Conservation (phyloP, 768 basidiomycete genomes). For the Xanthoconium purpureum region DNA sequence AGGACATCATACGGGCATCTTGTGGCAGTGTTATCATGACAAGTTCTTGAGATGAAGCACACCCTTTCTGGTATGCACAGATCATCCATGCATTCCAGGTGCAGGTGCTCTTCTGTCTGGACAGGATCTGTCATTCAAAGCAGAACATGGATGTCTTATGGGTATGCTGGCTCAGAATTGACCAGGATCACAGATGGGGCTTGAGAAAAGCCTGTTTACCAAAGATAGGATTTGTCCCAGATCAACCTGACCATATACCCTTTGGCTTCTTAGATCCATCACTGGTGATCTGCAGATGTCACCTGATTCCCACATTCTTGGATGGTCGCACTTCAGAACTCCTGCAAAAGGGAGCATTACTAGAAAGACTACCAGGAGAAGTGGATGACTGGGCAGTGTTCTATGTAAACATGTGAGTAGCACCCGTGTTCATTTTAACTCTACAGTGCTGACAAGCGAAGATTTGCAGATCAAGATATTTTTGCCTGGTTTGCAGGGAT, state of each 20-base stretch:
- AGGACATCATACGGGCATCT: conserved; percentile 1
- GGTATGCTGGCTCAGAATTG: neutral
- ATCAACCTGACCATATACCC: neutral
- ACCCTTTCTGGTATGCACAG: conserved; percentile 18
- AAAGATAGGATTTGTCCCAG: neutral
- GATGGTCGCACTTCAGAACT: neutral
- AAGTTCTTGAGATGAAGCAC: neutral
- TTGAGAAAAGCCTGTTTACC: neutral
- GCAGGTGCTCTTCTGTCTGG: neutral
- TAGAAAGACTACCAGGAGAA: neutral
- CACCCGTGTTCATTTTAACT: neutral
- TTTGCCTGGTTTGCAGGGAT: neutral
- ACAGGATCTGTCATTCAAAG: neutral
- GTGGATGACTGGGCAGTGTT: conserved; percentile 1
- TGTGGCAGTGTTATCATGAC: conserved; percentile 10
- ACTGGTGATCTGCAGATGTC: neutral
- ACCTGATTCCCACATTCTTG: neutral
- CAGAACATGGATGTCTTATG: neutral
- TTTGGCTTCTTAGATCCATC: neutral
- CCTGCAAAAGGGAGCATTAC: neutral
- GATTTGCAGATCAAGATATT: neutral
- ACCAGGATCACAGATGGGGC: neutral
- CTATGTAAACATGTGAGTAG: conserved; percentile 8
- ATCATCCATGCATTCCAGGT: too few relatives aligned
- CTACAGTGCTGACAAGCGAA: neutral